phyloP scores from a whole-genome alignment of 805 yeast genomes.

The Hanseniaspora mollemarum region DNA sequence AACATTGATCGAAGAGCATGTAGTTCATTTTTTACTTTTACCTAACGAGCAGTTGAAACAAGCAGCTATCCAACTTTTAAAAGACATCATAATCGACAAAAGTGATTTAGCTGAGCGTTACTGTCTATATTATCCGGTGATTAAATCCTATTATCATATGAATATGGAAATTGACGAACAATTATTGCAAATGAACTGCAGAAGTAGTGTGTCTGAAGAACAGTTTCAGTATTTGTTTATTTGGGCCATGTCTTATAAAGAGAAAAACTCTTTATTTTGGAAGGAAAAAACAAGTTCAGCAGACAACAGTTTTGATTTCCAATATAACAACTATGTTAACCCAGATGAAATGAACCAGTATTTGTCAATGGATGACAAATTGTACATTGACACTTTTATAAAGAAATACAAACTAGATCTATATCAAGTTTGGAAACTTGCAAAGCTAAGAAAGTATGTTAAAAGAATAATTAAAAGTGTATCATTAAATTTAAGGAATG shows the following conservation, averaged over 20 bases:
- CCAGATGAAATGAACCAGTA: not conserved
- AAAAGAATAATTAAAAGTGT: not conserved
- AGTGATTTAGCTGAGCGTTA: slow-evolving; percentile 52
- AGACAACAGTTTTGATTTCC: slow-evolving; percentile 35
- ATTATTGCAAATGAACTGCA: slow-evolving; percentile 49
- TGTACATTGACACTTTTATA: slow-evolving; percentile 2
- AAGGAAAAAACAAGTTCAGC: slow-evolving; percentile 29
- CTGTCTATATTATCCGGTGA: slow-evolving; percentile 71
- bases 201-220: slow-evolving; percentile 56
- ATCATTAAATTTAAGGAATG: not conserved
- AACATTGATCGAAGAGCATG: slow-evolving; percentile 1
- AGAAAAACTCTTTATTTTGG: slow-evolving; percentile 72
- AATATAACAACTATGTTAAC: slow-evolving; percentile 27
- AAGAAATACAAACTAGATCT: not conserved
- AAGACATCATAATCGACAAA: not conserved
- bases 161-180: slow-evolving; percentile 65
- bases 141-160: slow-evolving; percentile 63
- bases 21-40: slow-evolving; percentile 5
- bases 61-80: slow-evolving; percentile 2
- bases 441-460: slow-evolving; percentile 10
- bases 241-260: slow-evolving; percentile 53
- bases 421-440: slow-evolving; percentile 9
- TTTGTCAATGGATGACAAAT: slow-evolving; percentile 14
- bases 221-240: slow-evolving; percentile 49
- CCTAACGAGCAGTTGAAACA: slow-evolving; percentile 4